Conservation (phyloP, 108 stramenopile species). For the Mediolabrus comicus region DNA sequence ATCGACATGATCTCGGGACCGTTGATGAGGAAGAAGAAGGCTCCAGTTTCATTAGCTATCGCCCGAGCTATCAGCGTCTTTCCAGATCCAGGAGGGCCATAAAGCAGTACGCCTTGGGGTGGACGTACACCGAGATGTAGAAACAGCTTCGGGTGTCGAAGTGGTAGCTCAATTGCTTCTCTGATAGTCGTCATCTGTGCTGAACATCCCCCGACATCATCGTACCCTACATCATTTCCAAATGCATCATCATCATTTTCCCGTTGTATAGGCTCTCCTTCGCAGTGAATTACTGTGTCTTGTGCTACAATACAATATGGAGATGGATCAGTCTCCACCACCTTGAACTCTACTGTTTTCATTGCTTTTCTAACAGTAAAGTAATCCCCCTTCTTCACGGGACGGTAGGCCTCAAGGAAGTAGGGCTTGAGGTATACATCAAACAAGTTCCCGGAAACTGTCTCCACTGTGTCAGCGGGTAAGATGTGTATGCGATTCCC, state of each 20-base stretch:
- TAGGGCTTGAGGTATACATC: constrained; percentile 87
- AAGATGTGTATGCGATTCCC: constrained; percentile 76
- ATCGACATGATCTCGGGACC: constrained; percentile 98
- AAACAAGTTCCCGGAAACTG: constrained; percentile 74
- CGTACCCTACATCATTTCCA: constrained; percentile 58
- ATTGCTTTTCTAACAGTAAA: constrained; percentile 77
- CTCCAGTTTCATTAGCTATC: constrained; percentile 96
- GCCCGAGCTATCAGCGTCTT: constrained; percentile 99
- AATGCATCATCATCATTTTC: constrained; percentile 63
- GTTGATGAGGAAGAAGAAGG: constrained; percentile 92
- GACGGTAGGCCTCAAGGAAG: constrained; percentile 81
- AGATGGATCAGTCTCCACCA: constrained; percentile 76
- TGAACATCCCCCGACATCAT: constrained; percentile 79
- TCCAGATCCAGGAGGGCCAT: constrained; percentile 79
- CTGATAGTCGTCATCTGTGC: constrained; percentile 69
- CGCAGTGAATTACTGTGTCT: constrained; percentile 86
- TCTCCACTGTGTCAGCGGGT: constrained; percentile 79
- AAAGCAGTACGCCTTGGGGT: constrained; percentile 70
- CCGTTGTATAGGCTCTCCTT: constrained; percentile 75
- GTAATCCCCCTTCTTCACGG: constrained; percentile 76
- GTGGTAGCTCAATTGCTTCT: constrained; percentile 84
- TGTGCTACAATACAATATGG: constrained; percentile 78
- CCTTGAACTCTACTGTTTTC: constrained; percentile 84
- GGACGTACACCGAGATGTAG: constrained; percentile 63
- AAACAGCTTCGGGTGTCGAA: constrained; percentile 80